Evolutionary conservation across 441 rosid species (phyloP).

Genomic region (Gossypium trilobum): DNA sequence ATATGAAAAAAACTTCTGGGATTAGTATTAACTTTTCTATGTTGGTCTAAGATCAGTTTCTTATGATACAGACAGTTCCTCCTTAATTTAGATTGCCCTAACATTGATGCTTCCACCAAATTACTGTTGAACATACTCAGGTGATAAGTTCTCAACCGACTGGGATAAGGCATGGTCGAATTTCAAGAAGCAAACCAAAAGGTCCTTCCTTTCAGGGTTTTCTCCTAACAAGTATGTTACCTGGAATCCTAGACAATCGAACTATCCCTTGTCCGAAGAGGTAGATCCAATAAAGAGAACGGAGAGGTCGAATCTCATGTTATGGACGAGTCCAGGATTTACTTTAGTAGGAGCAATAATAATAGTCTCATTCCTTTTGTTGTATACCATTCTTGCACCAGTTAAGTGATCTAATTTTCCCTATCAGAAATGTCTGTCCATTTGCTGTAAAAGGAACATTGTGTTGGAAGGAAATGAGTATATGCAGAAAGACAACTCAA

Average conservation of each 20-base stretch:
- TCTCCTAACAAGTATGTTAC: conserved; percentile 67
- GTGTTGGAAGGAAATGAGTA: neutral
- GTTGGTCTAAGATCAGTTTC: neutral
- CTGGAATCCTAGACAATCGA: conserved; percentile 71
- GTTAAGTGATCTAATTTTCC: conserved; percentile 37
- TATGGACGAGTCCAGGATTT: conserved; percentile 77
- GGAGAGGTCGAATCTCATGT: conserved; percentile 68
- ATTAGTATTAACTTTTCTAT: neutral
- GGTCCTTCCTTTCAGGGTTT: conserved; percentile 49
- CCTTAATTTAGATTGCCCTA: neutral
- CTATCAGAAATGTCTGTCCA: neutral
- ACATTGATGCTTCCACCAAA: neutral
- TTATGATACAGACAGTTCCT: neutral
- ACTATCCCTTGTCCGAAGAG: conserved; percentile 74
- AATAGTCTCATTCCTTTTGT: conserved; percentile 55
- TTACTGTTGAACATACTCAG: conserved; percentile 23
- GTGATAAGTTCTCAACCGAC: conserved; percentile 52
- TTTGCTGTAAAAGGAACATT: neutral
- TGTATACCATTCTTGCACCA: conserved; percentile 72
- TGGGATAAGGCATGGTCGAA: conserved; percentile 91
- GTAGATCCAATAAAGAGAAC: conserved; percentile 84
- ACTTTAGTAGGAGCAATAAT: conserved; percentile 59
- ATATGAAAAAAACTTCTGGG: neutral
- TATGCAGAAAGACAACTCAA: neutral
- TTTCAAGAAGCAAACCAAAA: conserved; percentile 75